Percentiles rank a stretch among this genome's conserved stretches.
Conservation (phyloP, 495 filamentous ascomycete species). For the Polyplosphaeria fusca region DNA sequence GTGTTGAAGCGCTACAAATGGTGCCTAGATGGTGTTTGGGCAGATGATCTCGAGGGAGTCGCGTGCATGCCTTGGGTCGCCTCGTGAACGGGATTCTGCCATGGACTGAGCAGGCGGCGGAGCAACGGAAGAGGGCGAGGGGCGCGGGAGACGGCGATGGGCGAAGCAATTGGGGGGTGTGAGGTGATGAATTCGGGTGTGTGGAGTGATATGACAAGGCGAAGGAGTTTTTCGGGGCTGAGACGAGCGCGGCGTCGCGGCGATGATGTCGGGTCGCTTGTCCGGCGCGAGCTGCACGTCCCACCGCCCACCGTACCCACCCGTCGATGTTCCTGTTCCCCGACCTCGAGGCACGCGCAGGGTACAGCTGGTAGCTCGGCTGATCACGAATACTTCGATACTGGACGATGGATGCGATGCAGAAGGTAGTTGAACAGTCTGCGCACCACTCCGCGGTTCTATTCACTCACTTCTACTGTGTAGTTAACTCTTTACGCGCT, state of each 20-base stretch:
- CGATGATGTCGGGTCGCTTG: slow-evolving; percentile 17
- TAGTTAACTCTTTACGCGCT: no score
- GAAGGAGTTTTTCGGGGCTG: slow-evolving; percentile 14
- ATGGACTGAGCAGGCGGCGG: background rate
- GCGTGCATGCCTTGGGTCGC: slow-evolving; percentile 33
- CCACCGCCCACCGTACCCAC: no score
- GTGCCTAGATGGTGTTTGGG: slow-evolving; percentile 1
- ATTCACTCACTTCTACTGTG: no score
- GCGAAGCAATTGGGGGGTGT: background rate
- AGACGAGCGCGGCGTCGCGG: background rate
- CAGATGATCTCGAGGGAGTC: slow-evolving; percentile 22
- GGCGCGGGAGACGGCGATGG: slow-evolving; percentile 1
- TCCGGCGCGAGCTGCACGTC: background rate
- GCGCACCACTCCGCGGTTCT: no score
- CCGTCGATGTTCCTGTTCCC: no score
- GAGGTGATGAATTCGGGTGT: background rate
- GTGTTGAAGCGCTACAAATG: background rate
- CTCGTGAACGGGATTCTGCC: slow-evolving; percentile 26
- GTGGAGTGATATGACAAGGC: no score
- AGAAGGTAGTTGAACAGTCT: no score
- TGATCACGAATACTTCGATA: no score
- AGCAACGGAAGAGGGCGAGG: background rate
- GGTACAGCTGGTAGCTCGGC: no score
- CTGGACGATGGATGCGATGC: no score
- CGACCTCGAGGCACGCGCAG: no score